Conservation (phyloP, 192 early-diverging fungal species). For the Coemansia sp. region DNA sequence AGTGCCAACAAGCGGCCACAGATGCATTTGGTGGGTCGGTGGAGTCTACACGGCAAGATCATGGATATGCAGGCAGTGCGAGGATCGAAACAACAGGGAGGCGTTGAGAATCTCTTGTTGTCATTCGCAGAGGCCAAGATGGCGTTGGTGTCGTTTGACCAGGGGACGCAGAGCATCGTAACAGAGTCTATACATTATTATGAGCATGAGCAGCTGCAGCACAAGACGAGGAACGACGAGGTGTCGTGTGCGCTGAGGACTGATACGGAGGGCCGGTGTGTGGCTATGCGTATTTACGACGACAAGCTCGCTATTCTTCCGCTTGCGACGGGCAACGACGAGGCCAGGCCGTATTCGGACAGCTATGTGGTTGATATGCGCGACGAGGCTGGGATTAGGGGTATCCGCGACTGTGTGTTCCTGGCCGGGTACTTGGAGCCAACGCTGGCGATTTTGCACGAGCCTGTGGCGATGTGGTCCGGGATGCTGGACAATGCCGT, state of each 20-base stretch:
- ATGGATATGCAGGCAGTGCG: slow-evolving; percentile 43
- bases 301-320: slow-evolving; percentile 91
- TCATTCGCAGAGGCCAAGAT: slow-evolving; percentile 71
- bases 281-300: slow-evolving; percentile 83
- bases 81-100: slow-evolving; percentile 14
- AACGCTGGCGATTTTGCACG: slow-evolving; percentile 91
- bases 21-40: slow-evolving; percentile 42
- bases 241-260: slow-evolving; percentile 58
- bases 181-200: slow-evolving; percentile 98
- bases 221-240: slow-evolving; percentile 56
- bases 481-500: slow-evolving; percentile 61
- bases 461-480: slow-evolving; percentile 84
- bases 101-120: slow-evolving; percentile 42
- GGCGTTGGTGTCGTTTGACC: slow-evolving; percentile 87
- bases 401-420: slow-evolving; percentile 89
- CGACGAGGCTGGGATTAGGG: slow-evolving; percentile 65
- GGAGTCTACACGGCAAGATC: slow-evolving; percentile 51
- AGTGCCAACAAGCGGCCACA: slow-evolving; percentile 35
- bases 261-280: slow-evolving; percentile 90
- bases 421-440: slow-evolving; percentile 92
- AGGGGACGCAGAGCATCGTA: slow-evolving; percentile 69
- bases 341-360: slow-evolving; percentile 60
- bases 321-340: slow-evolving; percentile 59
- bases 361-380: slow-evolving; percentile 77
- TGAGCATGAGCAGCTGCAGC: slow-evolving; percentile 88